Evolutionary conservation across 805 yeast genomes (phyloP), one percentile per base, ranked within the genome.

Genomic region (Candida qinlingensis): DNA sequence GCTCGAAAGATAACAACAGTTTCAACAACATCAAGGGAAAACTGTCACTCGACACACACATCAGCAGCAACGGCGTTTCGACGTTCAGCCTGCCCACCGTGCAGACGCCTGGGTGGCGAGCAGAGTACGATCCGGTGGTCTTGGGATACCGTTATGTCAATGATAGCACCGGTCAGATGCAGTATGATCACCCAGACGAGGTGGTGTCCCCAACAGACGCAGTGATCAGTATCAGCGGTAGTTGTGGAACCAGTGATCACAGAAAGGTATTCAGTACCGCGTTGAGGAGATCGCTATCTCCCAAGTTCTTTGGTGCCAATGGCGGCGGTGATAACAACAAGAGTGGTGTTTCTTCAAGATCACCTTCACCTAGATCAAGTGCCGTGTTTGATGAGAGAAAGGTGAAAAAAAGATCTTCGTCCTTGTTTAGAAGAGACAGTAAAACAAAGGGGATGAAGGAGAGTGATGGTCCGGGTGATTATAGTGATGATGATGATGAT

Each of bases 101-200:
- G 5, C 50, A 34, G 6, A 46, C 61, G 0, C 56, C 60, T 7
- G 49, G 50, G 13, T 60, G 64, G 64, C 53, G 54, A 25, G 45
- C 55, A 4, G 47, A 58, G 25, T 58, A 50, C 46, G 74, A 71
- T 42, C 48, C 60, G 0, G 54, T 58, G 3, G 54, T 70, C 10
- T 51, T 65, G 5, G 68, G 63, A 38, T 60, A 65, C 42, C 68
- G 66, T 52, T 71, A 61, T 49, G 39, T 64, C 19, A 68, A 71
- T 51, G 47, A 54, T 2, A 45, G 45, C 19, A 65, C 67, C 1
- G 58, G 60, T 34, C 59, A 64, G 7, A 56, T 65, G 4, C 62
- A 69, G 39, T 71, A 65, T 51, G 74, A 71, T 49, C 66, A 61
- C 35, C 73, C 75, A 0, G 64, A 66, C 49, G 75, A 71, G 48